phyloP scores from a whole-genome alignment of 2,329 filamentous ascomycete genomes.

The Phoma sp. region DNA sequence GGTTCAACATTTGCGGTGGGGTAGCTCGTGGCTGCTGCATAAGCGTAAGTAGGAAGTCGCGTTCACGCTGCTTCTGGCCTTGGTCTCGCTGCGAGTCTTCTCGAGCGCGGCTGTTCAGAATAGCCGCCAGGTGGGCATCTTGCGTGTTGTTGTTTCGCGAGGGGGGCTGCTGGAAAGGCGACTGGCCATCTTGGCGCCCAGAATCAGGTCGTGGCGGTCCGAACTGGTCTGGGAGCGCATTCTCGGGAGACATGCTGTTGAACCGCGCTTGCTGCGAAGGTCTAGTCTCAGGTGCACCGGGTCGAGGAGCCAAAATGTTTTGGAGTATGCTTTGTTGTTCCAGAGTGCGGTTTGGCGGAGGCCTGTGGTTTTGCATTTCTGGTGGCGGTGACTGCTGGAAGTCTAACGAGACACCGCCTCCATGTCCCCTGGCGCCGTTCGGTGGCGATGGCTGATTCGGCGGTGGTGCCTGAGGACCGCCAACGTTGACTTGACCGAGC shows the following conservation, averaged over 20 bases:
- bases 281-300: constrained; percentile 38
- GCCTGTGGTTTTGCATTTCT: constrained; percentile 33
- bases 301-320: constrained; percentile 43
- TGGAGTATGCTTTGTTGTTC: constrained; percentile 48
- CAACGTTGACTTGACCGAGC: constrained; percentile 63
- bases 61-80: constrained; percentile 64
- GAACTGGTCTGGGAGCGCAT: constrained; percentile 38
- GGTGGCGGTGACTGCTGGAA: constrained; percentile 41
- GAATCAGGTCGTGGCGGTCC: constrained; percentile 40
- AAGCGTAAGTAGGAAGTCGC: constrained; percentile 84
- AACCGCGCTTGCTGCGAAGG: constrained; percentile 40
- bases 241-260: constrained; percentile 45
- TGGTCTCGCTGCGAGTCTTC: constrained; percentile 47
- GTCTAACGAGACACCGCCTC: constrained; percentile 41
- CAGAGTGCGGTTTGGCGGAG: constrained; percentile 33
- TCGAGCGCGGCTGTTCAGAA: constrained; percentile 48
- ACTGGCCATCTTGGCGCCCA: constrained; percentile 39
- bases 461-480: constrained; percentile 22
- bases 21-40: constrained; percentile 67
- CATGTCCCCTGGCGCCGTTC: constrained; percentile 37
- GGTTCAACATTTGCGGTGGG: constrained; percentile 42
- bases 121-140: constrained; percentile 42
- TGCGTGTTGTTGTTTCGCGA: constrained; percentile 40
- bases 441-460: constrained; percentile 29
- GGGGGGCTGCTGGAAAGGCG: constrained; percentile 39